Percentiles rank a stretch among this genome's conserved stretches.
phyloP scores from a whole-genome alignment of 1,284 basidiomycete genomes.

The Ceraceosorus guamensis region DNA sequence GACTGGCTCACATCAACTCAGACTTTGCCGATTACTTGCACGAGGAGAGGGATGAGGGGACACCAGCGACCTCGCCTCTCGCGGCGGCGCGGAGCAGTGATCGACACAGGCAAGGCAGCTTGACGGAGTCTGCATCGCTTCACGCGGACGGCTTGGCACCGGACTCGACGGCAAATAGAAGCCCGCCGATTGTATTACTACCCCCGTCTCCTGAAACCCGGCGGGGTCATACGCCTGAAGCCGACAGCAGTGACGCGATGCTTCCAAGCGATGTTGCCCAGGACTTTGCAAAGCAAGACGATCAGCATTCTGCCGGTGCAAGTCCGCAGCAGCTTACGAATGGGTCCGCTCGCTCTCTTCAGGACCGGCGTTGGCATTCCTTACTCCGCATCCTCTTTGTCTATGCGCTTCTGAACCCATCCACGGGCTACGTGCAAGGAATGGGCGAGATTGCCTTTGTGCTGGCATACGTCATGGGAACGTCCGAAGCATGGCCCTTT shows the following conservation, averaged over 20 bases:
- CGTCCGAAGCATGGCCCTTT: constrained; percentile 10
- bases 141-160: background rate
- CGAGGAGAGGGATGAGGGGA: constrained; percentile 10
- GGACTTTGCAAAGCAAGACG: constrained; percentile 4
- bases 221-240: background rate
- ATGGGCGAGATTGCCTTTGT: constrained; percentile 44
- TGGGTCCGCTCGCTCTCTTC: background rate
- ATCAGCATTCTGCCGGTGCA: background rate
- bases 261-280: background rate
- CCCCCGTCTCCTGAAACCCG: constrained; percentile 1
- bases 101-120: no score
- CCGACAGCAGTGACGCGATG: background rate
- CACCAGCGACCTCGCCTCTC: no score
- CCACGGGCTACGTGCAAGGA: constrained; percentile 44
- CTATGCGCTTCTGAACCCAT: constrained; percentile 43
- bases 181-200: constrained; percentile 4
- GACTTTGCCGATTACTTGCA: constrained; percentile 21
- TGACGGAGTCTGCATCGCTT: no score
- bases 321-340: background rate
- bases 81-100: background rate
- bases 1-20: constrained; percentile 22
- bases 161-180: constrained; percentile 2
- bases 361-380: constrained; percentile 38
- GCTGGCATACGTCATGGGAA: constrained; percentile 33
- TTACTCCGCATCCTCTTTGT: constrained; percentile 43